Conservation (phyloP, 441 rosid genomes). For the Geranium incanum region DNA sequence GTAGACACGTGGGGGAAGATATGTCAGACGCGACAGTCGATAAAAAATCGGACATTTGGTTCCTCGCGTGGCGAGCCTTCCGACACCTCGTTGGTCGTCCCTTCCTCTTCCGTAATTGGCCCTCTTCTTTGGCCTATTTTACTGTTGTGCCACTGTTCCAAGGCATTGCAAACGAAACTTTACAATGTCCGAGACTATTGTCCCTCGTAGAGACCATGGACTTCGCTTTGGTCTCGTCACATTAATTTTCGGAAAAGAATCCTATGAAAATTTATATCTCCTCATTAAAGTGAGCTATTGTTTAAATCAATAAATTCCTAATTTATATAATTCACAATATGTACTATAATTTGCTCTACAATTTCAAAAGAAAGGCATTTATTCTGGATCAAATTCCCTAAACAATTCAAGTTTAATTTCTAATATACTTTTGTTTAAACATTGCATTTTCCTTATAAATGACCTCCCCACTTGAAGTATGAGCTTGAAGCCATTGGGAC, state of each 20-base stretch:
- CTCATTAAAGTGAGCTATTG: too few relatives aligned
- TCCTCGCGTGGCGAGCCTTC: slow-evolving; percentile 20
- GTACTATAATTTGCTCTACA: too few relatives aligned
- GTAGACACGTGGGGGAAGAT: slow-evolving; percentile 16
- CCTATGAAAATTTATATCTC: neutral
- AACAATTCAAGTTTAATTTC: too few relatives aligned
- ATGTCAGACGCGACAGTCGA: slow-evolving; percentile 8
- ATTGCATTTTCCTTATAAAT: too few relatives aligned
- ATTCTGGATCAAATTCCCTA: too few relatives aligned
- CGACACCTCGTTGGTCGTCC: slow-evolving; percentile 24
- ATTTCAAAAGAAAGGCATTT: too few relatives aligned
- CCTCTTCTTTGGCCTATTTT: neutral
- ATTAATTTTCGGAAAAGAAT: neutral
- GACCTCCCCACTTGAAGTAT: too few relatives aligned
- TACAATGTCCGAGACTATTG: neutral
- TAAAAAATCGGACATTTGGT: slow-evolving; percentile 23
- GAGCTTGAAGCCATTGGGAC: too few relatives aligned
- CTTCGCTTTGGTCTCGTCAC: neutral
- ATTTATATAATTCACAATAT: too few relatives aligned
- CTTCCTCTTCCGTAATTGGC: slow-evolving; percentile 6
- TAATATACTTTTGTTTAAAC: too few relatives aligned
- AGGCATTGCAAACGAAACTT: neutral
- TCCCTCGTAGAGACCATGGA: neutral
- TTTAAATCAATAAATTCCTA: neutral
- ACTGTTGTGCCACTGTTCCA: neutral